Percentiles rank a stretch among this genome's conserved stretches.
Conservation (phyloP, 805 yeast species). For the Sugiyamaella smithiae region DNA sequence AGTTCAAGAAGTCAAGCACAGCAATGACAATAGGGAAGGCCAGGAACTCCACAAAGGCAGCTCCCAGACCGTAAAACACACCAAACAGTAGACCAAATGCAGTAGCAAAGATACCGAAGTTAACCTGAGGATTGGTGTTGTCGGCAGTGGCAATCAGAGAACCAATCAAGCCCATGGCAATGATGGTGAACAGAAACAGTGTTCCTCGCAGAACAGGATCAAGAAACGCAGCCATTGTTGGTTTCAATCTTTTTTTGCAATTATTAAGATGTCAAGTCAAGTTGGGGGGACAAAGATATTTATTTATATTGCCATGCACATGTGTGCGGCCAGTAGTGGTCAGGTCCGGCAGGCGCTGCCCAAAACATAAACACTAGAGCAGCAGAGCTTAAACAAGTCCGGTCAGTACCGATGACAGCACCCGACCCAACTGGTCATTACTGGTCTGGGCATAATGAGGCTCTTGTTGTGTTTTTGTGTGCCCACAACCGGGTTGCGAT, state of each 20-base stretch:
- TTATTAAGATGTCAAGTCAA: neutral
- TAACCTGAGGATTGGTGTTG: slow-evolving; percentile 66
- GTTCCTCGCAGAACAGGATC: slow-evolving; percentile 72
- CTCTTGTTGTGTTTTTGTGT: slow-evolving; percentile 2
- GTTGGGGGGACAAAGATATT: neutral
- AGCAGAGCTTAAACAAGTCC: slow-evolving; percentile 2
- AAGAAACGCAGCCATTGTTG: slow-evolving; percentile 38
- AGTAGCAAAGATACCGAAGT: slow-evolving; percentile 81
- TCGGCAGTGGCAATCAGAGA: slow-evolving; percentile 65
- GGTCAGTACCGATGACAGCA: slow-evolving; percentile 5
- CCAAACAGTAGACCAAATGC: slow-evolving; percentile 83
- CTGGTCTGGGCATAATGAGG: slow-evolving; percentile 4
- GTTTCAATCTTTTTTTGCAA: neutral
- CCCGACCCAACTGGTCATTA: neutral
- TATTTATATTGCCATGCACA: neutral
- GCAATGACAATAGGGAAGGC: slow-evolving; percentile 86
- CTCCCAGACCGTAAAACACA: slow-evolving; percentile 71
- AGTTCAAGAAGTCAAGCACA: slow-evolving; percentile 77
- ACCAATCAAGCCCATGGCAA: slow-evolving; percentile 84
- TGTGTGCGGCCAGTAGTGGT: neutral
- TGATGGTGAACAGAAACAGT: slow-evolving; percentile 72
- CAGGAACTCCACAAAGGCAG: slow-evolving; percentile 70
- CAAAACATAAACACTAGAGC: neutral
- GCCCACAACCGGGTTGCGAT: neutral
- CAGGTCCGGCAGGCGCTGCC: neutral